These are phyloP conservation scores for Benincasa hispida DNA, from an alignment of 306 rosid species.

Conservation along the genomic window DNA sequence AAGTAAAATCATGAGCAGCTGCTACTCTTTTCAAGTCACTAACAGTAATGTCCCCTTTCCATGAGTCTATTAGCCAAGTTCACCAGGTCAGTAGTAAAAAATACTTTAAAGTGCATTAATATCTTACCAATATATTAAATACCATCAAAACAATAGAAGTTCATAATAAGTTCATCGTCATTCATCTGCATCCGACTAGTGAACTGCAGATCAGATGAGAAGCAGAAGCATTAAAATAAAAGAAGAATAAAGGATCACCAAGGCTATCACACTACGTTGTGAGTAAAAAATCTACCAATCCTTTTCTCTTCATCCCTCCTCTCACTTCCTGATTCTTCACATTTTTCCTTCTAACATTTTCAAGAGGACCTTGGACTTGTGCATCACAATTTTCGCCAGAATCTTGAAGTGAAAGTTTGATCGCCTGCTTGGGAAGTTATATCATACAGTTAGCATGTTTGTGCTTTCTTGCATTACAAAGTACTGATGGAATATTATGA, in stretches of 20 bases:
- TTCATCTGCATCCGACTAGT: constrained; percentile 74
- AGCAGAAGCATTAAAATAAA: constrained; percentile 7
- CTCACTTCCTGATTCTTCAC: constrained; percentile 27
- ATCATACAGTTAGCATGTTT: constrained; percentile 9
- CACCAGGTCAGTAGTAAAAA: constrained; percentile 16
- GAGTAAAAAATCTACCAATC: constrained; percentile 34
- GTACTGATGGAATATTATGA: background rate
- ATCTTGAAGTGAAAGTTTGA: constrained; percentile 62
- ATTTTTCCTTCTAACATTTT: constrained; percentile 22
- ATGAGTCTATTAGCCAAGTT: constrained; percentile 37
- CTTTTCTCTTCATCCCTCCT: constrained; percentile 51
- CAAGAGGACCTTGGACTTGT: constrained; percentile 8
- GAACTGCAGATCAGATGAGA: constrained; percentile 32
- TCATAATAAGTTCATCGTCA: constrained; percentile 63
- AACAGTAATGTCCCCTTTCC: constrained; percentile 45
- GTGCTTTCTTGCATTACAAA: constrained; percentile 4
- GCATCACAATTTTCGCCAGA: constrained; percentile 24
- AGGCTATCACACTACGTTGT: background rate
- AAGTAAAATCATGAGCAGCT: constrained; percentile 60
- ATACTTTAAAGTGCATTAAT: background rate
- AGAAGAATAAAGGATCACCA: background rate
- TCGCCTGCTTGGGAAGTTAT: constrained; percentile 43
- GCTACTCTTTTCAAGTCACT: constrained; percentile 58
- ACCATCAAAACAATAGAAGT: constrained; percentile 89
- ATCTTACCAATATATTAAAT: constrained; percentile 10